Evolutionary conservation across 1,284 basidiomycete genomes (phyloP).

Genomic region (Hemileia vastatrix): DNA sequence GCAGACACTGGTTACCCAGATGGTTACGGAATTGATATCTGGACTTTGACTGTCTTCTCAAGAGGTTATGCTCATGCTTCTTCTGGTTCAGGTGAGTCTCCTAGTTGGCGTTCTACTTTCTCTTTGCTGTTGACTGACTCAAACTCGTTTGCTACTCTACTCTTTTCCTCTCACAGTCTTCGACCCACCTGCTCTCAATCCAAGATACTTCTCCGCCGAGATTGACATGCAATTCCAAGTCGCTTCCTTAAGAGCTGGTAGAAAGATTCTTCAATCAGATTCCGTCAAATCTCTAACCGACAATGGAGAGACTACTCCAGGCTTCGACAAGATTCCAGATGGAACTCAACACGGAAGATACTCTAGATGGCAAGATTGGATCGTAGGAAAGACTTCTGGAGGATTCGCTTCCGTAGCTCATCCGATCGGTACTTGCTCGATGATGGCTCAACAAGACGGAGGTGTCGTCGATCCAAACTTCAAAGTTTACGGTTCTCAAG

Average conservation of each 20-base stretch:
- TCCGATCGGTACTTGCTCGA: conserved; percentile 56
- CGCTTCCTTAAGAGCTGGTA: conserved; percentile 35
- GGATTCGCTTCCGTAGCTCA: conserved; percentile 49
- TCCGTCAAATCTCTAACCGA: conserved; percentile 35
- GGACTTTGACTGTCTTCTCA: conserved; percentile 35
- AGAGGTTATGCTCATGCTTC: conserved; percentile 30
- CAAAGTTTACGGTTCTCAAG: conserved; percentile 42
- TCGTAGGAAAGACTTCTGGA: conserved; percentile 38
- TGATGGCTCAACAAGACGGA: conserved; percentile 55
- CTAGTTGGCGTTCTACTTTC: background rate
- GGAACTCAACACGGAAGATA: conserved; percentile 34
- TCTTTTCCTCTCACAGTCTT: conserved; percentile 32
- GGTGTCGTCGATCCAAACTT: conserved; percentile 47
- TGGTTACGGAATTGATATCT: conserved; percentile 35
- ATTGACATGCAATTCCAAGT: conserved; percentile 45
- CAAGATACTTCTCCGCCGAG: conserved; percentile 44
- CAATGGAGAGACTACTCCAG: conserved; percentile 43
- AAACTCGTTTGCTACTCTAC: conserved; percentile 1
- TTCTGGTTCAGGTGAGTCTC: background rate
- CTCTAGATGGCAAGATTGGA: conserved; percentile 47
- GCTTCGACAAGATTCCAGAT: conserved; percentile 33
- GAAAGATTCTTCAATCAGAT: conserved; percentile 36
- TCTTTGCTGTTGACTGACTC: background rate
- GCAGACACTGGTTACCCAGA: conserved; percentile 34
- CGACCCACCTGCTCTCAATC: conserved; percentile 40